Evolutionary conservation across 176 grass and related monocot genomes (phyloP).

Genomic region (Otatea glauca): DNA sequence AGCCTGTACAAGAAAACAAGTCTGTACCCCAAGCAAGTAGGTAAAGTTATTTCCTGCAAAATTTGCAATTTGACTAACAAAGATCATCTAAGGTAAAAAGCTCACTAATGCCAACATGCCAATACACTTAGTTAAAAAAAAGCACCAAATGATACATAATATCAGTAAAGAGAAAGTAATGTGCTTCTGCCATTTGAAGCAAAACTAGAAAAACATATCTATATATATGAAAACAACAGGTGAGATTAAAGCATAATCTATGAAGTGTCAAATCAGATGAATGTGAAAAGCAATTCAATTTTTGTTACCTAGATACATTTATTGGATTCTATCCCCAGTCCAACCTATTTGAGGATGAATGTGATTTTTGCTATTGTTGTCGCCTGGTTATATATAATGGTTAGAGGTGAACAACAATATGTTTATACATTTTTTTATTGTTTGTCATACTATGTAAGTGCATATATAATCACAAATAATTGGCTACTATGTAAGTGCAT

Average conservation of each 20-base stretch:
- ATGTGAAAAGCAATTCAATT: not conserved
- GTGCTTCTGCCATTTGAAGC: not conserved
- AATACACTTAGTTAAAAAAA: not conserved
- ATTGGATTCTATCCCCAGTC: not conserved
- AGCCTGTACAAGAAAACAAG: not conserved
- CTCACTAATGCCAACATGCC: not conserved
- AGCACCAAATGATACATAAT: constrained; percentile 1
- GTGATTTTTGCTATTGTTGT: not conserved
- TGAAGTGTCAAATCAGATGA: not conserved
- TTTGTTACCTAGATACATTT: not conserved
- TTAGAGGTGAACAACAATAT: not conserved
- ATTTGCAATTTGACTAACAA: not conserved
- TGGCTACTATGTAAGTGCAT: not conserved
- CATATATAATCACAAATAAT: constrained; percentile 7
- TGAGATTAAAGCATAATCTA: not conserved
- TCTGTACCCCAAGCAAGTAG: not conserved
- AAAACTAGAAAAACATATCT: not conserved
- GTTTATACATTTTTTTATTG: not conserved
- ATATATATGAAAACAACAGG: not conserved
- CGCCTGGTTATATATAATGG: not conserved
- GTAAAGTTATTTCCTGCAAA: constrained; percentile 1
- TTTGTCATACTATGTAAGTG: not conserved
- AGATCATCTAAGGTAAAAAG: not conserved
- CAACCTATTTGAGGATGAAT: constrained; percentile 6
- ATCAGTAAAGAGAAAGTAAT: not conserved